Evolutionary conservation across 2,329 filamentous ascomycete species (phyloP).

Genomic region (Fusarium longipes): DNA sequence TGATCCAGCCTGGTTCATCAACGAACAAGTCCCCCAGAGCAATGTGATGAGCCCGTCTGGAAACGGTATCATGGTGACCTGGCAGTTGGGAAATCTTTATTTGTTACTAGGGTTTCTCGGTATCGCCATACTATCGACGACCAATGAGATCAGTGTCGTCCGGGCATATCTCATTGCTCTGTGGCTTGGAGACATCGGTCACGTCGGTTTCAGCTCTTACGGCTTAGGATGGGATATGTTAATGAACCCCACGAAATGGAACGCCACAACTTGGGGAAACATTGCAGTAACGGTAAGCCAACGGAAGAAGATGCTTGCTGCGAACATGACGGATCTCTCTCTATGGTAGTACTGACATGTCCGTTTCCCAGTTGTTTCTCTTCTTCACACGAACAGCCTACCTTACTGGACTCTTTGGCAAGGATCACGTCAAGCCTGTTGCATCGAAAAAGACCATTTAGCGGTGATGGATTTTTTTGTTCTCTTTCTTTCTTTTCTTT

Average conservation of each 20-base stretch:
- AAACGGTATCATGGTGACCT: conserved; percentile 67
- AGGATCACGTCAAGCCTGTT: conserved; percentile 48
- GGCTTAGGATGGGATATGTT: conserved; percentile 67
- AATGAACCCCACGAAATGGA: conserved; percentile 69
- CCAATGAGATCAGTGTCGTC: conserved; percentile 72
- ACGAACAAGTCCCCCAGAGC: conserved; percentile 65
- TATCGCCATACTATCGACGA: conserved; percentile 71
- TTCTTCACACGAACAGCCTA: conserved; percentile 68
- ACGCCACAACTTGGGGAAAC: conserved; percentile 78
- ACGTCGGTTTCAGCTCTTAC: conserved; percentile 70
- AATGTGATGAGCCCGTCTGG: conserved; percentile 53
- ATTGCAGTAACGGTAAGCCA: conserved; percentile 70
- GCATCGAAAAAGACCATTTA: conserved; percentile 46
- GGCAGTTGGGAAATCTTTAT: conserved; percentile 78
- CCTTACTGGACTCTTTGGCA: conserved; percentile 69
- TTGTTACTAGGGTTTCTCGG: conserved; percentile 73
- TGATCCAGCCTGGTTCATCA: conserved; percentile 70
- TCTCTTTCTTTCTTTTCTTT: too few relatives aligned
- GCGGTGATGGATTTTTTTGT: neutral
- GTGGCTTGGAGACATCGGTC: conserved; percentile 74
- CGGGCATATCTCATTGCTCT: conserved; percentile 74
- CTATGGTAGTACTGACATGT: neutral
- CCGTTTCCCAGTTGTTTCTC: conserved; percentile 61
- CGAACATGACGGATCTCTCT: neutral
- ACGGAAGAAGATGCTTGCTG: neutral